Evolutionary conservation across 192 early-diverging fungal species (phyloP).

Genomic region (Linnemannia hyalina): DNA sequence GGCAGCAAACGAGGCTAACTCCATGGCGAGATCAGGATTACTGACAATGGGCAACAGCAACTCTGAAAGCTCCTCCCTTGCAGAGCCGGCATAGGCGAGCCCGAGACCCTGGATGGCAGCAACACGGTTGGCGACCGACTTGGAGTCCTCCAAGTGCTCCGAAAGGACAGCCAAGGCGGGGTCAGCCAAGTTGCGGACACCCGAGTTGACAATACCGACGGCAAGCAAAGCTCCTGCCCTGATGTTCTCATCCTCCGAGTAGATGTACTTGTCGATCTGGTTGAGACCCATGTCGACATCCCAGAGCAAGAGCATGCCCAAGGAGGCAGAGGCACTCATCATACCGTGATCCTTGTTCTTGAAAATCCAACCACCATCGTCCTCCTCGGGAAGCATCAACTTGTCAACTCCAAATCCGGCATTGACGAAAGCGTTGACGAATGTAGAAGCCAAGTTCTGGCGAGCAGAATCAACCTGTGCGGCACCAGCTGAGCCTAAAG

Average conservation of each 20-base stretch:
- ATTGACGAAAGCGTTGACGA: constrained; percentile 99
- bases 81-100: constrained; percentile 94
- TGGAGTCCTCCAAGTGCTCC: constrained; percentile 81
- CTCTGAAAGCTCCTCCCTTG: constrained; percentile 87
- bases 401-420: constrained; percentile 97
- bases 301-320: constrained; percentile 95
- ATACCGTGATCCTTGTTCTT: constrained; percentile 99
- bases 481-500: constrained; percentile 68
- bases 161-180: constrained; percentile 91
- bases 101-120: constrained; percentile 90
- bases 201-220: constrained; percentile 92
- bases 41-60: constrained; percentile 85
- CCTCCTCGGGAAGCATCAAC: constrained; percentile 85
- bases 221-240: constrained; percentile 93
- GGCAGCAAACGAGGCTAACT: constrained; percentile 90
- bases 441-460: constrained; percentile 96
- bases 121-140: constrained; percentile 69
- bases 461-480: constrained; percentile 91
- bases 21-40: constrained; percentile 86
- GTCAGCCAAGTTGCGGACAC: constrained; percentile 92
- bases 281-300: constrained; percentile 92
- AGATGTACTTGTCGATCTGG: constrained; percentile 95
- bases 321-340: constrained; percentile 94
- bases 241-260: constrained; percentile 89
- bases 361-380: constrained; percentile 89